These are phyloP conservation scores for Simplicillium aogashimaense DNA, from an alignment of 2,329 filamentous ascomycete species.

Conservation along the genomic window DNA sequence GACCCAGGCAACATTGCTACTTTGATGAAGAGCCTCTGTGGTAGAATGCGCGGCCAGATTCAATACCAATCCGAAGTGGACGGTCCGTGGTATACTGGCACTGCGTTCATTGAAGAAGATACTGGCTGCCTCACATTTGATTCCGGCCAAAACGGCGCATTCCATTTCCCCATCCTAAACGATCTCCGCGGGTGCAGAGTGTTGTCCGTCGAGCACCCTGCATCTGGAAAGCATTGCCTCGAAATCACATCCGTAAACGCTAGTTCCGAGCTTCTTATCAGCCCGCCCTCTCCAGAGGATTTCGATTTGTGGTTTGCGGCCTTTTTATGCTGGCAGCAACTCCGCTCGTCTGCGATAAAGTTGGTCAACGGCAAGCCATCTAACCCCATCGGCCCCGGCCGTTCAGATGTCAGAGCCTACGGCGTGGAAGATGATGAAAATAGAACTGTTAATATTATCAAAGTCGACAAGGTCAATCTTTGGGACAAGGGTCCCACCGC, in stretches of 20 bases:
- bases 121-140: slow-evolving; percentile 67
- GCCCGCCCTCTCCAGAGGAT: slow-evolving; percentile 54
- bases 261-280: slow-evolving; percentile 52
- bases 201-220: slow-evolving; percentile 38
- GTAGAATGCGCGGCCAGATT: slow-evolving; percentile 69
- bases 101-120: slow-evolving; percentile 70
- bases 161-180: slow-evolving; percentile 57
- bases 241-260: slow-evolving; percentile 43
- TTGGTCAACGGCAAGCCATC: slow-evolving; percentile 32
- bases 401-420: slow-evolving; percentile 33
- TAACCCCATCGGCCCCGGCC: slow-evolving; percentile 22
- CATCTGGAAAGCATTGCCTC: slow-evolving; percentile 36
- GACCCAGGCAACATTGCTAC: slow-evolving; percentile 64
- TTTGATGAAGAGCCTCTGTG: slow-evolving; percentile 69
- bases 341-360: slow-evolving; percentile 50
- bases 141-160: slow-evolving; percentile 53
- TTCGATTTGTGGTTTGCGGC: slow-evolving; percentile 74
- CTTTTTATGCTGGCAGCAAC: slow-evolving; percentile 71
- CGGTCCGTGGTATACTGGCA: slow-evolving; percentile 58
- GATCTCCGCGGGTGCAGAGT: slow-evolving; percentile 69
- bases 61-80: slow-evolving; percentile 57
- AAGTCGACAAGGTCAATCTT: slow-evolving; percentile 81
- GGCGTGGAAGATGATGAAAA: slow-evolving; percentile 20
- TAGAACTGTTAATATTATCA: slow-evolving; percentile 65
- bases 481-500: slow-evolving; percentile 70